Evolutionary conservation across 176 grass and related monocot genomes (phyloP), one percentile per base, ranked within the genome.

Genomic region (Avena atlantica): DNA sequence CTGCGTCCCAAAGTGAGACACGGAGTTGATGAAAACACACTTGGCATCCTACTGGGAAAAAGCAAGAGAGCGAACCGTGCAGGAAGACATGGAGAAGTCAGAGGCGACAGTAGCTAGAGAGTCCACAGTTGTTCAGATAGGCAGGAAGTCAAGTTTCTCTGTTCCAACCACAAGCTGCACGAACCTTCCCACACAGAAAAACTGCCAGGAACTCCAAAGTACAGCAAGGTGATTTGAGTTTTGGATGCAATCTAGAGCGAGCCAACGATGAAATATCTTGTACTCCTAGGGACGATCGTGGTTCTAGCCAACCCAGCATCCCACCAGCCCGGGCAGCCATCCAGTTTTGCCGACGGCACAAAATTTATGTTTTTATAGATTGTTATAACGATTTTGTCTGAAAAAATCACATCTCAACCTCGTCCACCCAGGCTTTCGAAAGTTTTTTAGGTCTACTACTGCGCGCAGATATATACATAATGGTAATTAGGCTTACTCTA

Each of bases 1-100:
- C 10, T 76, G 78, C 50, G 12, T 81, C 49, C 59, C 51, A 76
- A 89, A 89, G 49, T 85, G 49, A 78, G 78, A 89, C 83, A 89
- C 83, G 59, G 78, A 60, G 69, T 76, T 61, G 78, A 86, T 25
- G 47, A 58, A 3, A 14, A 44, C 25, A n/a, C 47, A 68, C 5
- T 20, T 16, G n/a, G 56, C 11, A 12, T 7, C 12, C 2, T 70
- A 36, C 78, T 34, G 20, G 20, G 20, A 56, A 11, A 66, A 44
- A 79, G 37, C 12, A 15, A 12, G 12, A 44, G 47, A 12, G 85
- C 3, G 16, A 81, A 75, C 5, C 45, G 5, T 40, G 37, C 37
- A 40, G 37, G 8, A 75, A 67, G 31, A 12, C 8, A 84, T 14
- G 12, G 67, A 90, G 59, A 86, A 76, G 88, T 90, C 84, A 83